Conservation (phyloP, 495 filamentous ascomycete species). For the Recurvomyces mirabilis region DNA sequence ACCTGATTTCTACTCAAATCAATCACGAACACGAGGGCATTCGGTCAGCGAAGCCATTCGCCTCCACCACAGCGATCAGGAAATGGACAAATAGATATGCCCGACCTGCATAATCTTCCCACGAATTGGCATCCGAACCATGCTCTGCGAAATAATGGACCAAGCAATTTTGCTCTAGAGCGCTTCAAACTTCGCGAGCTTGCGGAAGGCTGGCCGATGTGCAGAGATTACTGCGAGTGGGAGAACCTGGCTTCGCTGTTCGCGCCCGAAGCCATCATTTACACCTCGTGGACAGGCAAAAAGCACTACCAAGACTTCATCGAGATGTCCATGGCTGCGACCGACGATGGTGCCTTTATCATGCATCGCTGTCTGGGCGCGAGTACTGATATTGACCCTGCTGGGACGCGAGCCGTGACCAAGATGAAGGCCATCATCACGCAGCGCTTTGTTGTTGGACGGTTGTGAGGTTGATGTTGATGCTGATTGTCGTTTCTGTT, state of each 20-base stretch:
- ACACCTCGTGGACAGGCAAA: conserved; percentile 21
- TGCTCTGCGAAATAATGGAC: conserved; percentile 20
- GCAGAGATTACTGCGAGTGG: conserved; percentile 26
- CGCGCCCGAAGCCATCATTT: conserved; percentile 21
- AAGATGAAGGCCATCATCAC: conserved; percentile 30
- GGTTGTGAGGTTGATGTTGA: conserved; percentile 24
- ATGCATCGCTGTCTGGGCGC: conserved; percentile 25
- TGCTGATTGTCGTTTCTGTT: conserved; percentile 25
- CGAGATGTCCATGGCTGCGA: conserved; percentile 17
- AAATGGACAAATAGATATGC: conserved; percentile 2
- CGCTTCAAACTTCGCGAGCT: conserved; percentile 20
- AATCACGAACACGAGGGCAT: too few relatives aligned
- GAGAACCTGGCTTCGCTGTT: conserved; percentile 24
- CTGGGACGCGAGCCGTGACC: conserved; percentile 21
- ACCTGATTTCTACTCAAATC: too few relatives aligned
- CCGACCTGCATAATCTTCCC: conserved; percentile 15
- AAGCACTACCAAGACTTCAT: conserved; percentile 22
- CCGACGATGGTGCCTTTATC: conserved; percentile 21
- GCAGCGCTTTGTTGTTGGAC: conserved; percentile 23
- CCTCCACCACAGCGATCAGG: too few relatives aligned
- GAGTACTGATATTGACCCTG: conserved; percentile 22
- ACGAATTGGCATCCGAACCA: conserved; percentile 9
- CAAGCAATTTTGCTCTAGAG: conserved; percentile 16
- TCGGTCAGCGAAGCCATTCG: too few relatives aligned
- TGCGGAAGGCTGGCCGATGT: conserved; percentile 21